Evolutionary conservation across 176 grass and related monocot genomes (phyloP).

Genomic region (Elaeis guineensis): DNA sequence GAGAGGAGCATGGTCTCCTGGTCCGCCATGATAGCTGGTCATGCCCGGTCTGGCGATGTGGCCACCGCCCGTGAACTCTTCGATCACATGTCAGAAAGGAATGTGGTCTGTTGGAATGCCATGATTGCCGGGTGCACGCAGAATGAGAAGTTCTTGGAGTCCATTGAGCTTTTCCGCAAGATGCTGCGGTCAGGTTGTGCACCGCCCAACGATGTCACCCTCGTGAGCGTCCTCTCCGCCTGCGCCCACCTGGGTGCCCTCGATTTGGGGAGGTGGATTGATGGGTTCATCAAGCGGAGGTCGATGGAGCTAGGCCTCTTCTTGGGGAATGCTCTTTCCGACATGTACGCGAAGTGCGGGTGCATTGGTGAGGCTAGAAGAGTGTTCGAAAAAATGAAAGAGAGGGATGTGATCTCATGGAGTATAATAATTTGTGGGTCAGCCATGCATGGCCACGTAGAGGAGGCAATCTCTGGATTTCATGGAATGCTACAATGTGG

Average conservation of each 20-base stretch:
- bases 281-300: slow-evolving; percentile 11
- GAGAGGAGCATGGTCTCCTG: slow-evolving; percentile 43
- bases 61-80: slow-evolving; percentile 22
- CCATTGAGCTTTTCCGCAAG: slow-evolving; percentile 20
- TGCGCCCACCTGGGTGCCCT: slow-evolving; percentile 38
- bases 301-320: slow-evolving; percentile 5
- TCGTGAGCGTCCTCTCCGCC: slow-evolving; percentile 24
- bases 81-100: slow-evolving; percentile 11
- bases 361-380: slow-evolving; percentile 20
- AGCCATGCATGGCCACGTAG: slow-evolving; percentile 37
- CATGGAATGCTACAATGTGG: slow-evolving; percentile 15
- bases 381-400: slow-evolving; percentile 15
- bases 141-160: neutral
- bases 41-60: slow-evolving; percentile 23
- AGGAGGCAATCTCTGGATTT: slow-evolving; percentile 27
- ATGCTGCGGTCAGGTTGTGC: slow-evolving; percentile 3
- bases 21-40: slow-evolving; percentile 43
- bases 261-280: slow-evolving; percentile 20
- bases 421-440: slow-evolving; percentile 40
- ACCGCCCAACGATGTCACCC: slow-evolving; percentile 30
- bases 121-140: slow-evolving; percentile 40
- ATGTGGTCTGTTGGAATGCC: slow-evolving; percentile 39
- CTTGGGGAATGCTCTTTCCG: slow-evolving; percentile 34
- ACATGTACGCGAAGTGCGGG: slow-evolving; percentile 59
- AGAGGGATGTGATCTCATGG: slow-evolving; percentile 43